Evolutionary conservation across 2,329 filamentous ascomycete species (phyloP).

Genomic region (Coniochaeta pulveracea): DNA sequence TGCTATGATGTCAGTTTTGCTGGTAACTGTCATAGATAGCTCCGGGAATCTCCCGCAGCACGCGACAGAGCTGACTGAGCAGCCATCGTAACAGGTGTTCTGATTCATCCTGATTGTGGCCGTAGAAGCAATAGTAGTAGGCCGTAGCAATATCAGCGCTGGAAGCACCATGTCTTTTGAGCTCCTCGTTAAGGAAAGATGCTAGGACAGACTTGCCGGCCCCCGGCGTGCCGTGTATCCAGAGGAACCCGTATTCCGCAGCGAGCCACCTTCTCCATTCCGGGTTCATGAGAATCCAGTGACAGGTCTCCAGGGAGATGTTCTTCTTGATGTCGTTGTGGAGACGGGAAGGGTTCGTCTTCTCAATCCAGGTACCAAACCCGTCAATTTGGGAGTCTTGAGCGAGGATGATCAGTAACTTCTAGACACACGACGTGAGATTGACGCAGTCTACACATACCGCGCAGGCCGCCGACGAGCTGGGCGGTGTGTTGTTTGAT

Average conservation of each 20-base stretch:
- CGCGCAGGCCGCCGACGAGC: too few species aligned
- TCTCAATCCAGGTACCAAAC: too few species aligned
- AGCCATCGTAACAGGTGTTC: slow-evolving; percentile 11
- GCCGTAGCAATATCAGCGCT: slow-evolving; percentile 5
- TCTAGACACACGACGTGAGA: too few species aligned
- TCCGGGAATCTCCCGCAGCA: slow-evolving; percentile 6
- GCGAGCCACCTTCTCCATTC: background rate
- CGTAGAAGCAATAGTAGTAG: slow-evolving; percentile 14
- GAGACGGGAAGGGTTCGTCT: background rate
- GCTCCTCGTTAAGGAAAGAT: slow-evolving; percentile 15
- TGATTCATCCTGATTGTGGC: slow-evolving; percentile 9
- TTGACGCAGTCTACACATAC: too few species aligned
- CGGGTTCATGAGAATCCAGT: background rate
- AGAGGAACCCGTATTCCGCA: slow-evolving; percentile 6
- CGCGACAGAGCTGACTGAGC: slow-evolving; percentile 8
- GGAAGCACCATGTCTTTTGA: slow-evolving; percentile 7
- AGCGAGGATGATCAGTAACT: too few species aligned
- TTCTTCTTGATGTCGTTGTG: background rate
- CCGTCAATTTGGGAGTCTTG: too few species aligned
- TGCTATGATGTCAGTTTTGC: slow-evolving; percentile 6
- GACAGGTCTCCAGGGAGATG: background rate
- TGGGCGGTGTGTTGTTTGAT: too few species aligned
- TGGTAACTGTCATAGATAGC: slow-evolving; percentile 5
- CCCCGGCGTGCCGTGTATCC: slow-evolving; percentile 13
- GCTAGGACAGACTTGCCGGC: slow-evolving; percentile 18